Evolutionary conservation across 2,329 filamentous ascomycete species (phyloP).

Genomic region (Aspergillus carbonarius): DNA sequence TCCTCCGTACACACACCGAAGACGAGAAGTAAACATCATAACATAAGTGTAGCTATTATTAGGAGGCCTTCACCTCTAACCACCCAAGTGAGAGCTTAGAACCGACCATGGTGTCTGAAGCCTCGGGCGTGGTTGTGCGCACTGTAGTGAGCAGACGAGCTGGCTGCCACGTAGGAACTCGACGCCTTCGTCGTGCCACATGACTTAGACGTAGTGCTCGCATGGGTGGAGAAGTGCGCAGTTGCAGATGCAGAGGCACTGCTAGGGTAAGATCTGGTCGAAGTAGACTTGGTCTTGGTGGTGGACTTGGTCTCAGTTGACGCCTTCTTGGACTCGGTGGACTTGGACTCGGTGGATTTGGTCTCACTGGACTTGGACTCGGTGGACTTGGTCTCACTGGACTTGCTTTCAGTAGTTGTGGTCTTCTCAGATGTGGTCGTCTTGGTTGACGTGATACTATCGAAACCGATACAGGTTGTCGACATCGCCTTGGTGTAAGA

Average conservation of each 20-base stretch:
- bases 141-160: not conserved
- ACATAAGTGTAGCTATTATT: not conserved
- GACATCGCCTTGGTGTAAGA: constrained; percentile 3
- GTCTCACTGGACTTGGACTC: not conserved
- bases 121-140: not conserved
- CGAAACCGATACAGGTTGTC: constrained; percentile 5
- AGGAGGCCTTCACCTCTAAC: not conserved
- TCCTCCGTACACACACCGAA: not conserved
- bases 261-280: constrained; percentile 1
- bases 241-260: not conserved
- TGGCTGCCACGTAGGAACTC: not conserved
- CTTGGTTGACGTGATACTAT: constrained; percentile 1
- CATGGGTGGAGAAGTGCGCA: not conserved
- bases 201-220: not conserved
- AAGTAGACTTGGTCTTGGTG: not conserved
- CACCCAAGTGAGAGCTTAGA: not conserved
- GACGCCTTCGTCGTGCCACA: not conserved
- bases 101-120: not conserved
- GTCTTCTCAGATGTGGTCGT: not conserved
- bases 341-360: not conserved
- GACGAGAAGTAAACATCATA: not conserved
- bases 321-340: not conserved
- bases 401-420: not conserved
- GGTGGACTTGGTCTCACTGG: not conserved
- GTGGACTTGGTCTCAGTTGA: not conserved